phyloP scores from a whole-genome alignment of 2,329 filamentous ascomycete species.

The Aspergillus sp. region DNA sequence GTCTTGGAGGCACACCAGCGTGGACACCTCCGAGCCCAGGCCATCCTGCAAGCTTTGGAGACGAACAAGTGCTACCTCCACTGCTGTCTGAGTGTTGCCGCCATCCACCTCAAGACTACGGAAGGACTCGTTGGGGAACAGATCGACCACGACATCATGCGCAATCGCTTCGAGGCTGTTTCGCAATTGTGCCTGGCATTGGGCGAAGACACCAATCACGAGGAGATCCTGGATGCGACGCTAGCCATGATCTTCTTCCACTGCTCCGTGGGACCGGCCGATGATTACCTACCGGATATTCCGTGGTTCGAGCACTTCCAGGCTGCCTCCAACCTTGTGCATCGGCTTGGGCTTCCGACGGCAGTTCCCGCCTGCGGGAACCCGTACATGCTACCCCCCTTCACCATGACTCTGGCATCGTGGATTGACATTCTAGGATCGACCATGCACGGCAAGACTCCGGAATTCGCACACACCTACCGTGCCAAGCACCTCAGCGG shows the following conservation, averaged over 20 bases:
- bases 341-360: constrained; percentile 77
- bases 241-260: constrained; percentile 97
- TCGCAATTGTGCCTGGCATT: constrained; percentile 81
- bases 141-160: constrained; percentile 88
- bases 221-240: constrained; percentile 87
- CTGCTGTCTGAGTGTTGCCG: constrained; percentile 91
- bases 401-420: constrained; percentile 85
- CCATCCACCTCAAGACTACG: constrained; percentile 85
- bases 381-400: constrained; percentile 68
- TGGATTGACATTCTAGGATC: constrained; percentile 98
- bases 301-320: constrained; percentile 98
- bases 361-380: constrained; percentile 64
- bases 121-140: constrained; percentile 67
- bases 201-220: constrained; percentile 76
- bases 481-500: constrained; percentile 80
- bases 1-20: constrained; percentile 88
- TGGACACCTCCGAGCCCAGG: constrained; percentile 75
- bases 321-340: constrained; percentile 80
- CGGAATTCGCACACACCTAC: constrained; percentile 91
- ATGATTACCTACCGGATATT: constrained; percentile 85
- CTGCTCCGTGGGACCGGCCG: constrained; percentile 81
- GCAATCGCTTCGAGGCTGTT: constrained; percentile 86
- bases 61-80: constrained; percentile 92
- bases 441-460: constrained; percentile 84
- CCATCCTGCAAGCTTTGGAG: constrained; percentile 84